Conservation (phyloP, 257 asterid species). For the Eucommia ulmoides region DNA sequence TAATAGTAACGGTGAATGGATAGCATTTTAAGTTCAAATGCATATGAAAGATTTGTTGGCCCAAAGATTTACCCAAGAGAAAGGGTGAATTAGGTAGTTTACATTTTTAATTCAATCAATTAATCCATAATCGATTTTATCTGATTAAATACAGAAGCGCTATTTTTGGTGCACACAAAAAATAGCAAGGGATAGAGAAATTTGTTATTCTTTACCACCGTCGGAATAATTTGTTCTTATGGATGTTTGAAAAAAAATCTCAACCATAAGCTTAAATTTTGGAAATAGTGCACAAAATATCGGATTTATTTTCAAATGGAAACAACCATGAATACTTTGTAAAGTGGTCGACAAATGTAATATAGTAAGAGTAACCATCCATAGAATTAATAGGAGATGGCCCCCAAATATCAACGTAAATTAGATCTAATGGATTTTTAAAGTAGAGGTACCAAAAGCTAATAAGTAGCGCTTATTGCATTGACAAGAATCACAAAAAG, state of each 20-base stretch:
- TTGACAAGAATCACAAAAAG: neutral
- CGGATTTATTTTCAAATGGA: neutral
- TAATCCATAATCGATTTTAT: too few relatives aligned
- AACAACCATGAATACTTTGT: too few relatives aligned
- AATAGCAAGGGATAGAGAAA: too few relatives aligned
- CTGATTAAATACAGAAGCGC: too few relatives aligned
- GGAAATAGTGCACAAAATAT: neutral
- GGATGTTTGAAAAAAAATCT: neutral
- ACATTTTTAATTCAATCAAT: too few relatives aligned
- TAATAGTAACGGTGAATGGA: too few relatives aligned
- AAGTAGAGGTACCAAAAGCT: neutral
- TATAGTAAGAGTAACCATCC: neutral
- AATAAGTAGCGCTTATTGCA: neutral
- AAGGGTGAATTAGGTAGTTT: too few relatives aligned
- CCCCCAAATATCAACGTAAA: neutral
- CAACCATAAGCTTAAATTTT: neutral
- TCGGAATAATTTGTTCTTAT: neutral
- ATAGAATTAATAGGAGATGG: neutral
- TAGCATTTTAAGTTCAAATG: too few relatives aligned
- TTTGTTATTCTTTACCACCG: neutral
- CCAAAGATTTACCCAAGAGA: too few relatives aligned
- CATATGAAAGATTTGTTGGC: too few relatives aligned
- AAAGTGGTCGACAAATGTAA: too few relatives aligned
- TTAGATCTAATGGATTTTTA: neutral
- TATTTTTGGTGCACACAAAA: too few relatives aligned